A percentile compares a stretch with the other conserved stretches of the same genome.
These are phyloP conservation scores for Xanthoconium purpureum DNA, from an alignment of 768 basidiomycete genomes.

Conservation along the genomic window DNA sequence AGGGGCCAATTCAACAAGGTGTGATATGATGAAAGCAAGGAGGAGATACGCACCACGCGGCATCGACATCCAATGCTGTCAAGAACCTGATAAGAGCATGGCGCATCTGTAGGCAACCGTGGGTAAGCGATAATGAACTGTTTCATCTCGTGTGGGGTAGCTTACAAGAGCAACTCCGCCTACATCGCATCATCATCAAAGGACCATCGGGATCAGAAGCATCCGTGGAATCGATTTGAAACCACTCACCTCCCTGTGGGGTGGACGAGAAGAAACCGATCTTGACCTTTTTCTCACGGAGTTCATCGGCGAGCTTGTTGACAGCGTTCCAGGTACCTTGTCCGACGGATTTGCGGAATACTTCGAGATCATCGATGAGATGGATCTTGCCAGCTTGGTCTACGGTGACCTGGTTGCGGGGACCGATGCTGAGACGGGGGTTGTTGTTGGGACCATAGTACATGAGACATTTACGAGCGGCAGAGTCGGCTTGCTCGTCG, in stretches of 20 bases:
- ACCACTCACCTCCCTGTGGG: slow-evolving; percentile 77
- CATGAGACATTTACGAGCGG: slow-evolving; percentile 82
- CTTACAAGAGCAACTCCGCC: slow-evolving; percentile 91
- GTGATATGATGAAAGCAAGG: background rate
- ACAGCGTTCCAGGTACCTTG: slow-evolving; percentile 79
- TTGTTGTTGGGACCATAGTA: slow-evolving; percentile 81
- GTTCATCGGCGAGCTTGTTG: slow-evolving; percentile 75
- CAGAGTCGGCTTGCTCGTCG: slow-evolving; percentile 84
- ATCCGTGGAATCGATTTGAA: background rate
- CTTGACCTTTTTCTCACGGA: slow-evolving; percentile 82
- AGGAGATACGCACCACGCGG: slow-evolving; percentile 60
- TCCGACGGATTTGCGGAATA: slow-evolving; percentile 71
- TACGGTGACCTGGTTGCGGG: slow-evolving; percentile 84
- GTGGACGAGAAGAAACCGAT: slow-evolving; percentile 95
- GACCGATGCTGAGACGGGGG: slow-evolving; percentile 76
- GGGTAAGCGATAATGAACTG: slow-evolving; percentile 9
- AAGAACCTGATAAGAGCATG: slow-evolving; percentile 90
- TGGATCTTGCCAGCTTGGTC: slow-evolving; percentile 86
- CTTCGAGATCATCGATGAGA: slow-evolving; percentile 77
- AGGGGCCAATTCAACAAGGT: background rate
- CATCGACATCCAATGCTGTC: slow-evolving; percentile 75
- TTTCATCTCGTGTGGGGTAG: slow-evolving; percentile 25
- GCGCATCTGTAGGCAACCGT: slow-evolving; percentile 62
- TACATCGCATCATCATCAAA: slow-evolving; percentile 30
- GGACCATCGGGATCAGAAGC: slow-evolving; percentile 21